phyloP scores from a whole-genome alignment of 2,329 filamentous ascomycete genomes.

The Xylariaceae sp. region DNA sequence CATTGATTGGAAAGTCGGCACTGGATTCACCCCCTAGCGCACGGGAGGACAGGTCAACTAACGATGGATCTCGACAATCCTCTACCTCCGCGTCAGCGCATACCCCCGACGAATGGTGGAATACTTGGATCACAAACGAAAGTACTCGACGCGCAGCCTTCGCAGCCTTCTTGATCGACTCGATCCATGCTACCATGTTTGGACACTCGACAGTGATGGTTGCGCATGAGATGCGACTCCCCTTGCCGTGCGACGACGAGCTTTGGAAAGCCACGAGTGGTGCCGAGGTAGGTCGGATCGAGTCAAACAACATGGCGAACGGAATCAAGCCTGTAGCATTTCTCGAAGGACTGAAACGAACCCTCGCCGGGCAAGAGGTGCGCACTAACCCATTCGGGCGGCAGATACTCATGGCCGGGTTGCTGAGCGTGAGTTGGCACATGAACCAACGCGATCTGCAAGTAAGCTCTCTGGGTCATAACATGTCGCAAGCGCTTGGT shows the following conservation, averaged over 20 bases:
- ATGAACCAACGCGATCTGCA: constrained; percentile 96
- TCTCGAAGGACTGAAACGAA: constrained; percentile 84
- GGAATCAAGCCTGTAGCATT: constrained; percentile 83
- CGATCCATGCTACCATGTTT: constrained; percentile 96
- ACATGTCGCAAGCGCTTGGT: constrained; percentile 72
- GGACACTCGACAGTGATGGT: constrained; percentile 97
- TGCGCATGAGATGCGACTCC: constrained; percentile 87
- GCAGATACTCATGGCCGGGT: constrained; percentile 86
- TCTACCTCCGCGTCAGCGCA: constrained; percentile 57
- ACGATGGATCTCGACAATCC: constrained; percentile 53
- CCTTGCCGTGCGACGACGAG: constrained; percentile 85
- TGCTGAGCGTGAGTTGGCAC: constrained; percentile 93
- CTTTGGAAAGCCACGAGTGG: constrained; percentile 88
- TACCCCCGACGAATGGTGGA: constrained; percentile 87
- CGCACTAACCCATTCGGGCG: constrained; percentile 90
- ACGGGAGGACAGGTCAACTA: constrained; percentile 50
- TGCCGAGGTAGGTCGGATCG: constrained; percentile 76
- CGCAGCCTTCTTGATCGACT: constrained; percentile 90
- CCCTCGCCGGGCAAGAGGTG: constrained; percentile 77
- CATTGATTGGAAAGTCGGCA: constrained; percentile 78
- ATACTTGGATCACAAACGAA: constrained; percentile 91
- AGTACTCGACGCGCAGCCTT: constrained; percentile 86
- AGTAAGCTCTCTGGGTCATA: constrained; percentile 70
- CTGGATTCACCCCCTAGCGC: constrained; percentile 76
- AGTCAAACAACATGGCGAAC: constrained; percentile 72